Percentiles rank a stretch among this genome's conserved stretches.
These are phyloP conservation scores for Citrus mangshanensis DNA, from an alignment of 345 rosid species.

Conservation along the genomic window DNA sequence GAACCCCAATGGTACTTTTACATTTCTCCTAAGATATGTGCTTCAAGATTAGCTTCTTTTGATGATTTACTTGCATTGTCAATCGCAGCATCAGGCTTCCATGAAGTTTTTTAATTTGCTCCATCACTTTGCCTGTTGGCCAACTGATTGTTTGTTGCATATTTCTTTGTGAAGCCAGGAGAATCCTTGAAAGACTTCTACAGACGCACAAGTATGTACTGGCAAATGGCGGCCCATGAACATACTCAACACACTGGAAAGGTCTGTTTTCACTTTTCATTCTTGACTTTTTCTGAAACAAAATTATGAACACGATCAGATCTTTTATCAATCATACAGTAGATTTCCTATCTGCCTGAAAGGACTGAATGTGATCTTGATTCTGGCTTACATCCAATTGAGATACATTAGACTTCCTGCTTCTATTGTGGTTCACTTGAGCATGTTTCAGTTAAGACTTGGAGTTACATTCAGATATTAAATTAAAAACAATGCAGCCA, in stretches of 20 bases:
- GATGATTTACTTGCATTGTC: background rate
- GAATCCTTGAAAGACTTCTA: slow-evolving; percentile 92
- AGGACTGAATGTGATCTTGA: background rate
- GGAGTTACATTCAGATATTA: background rate
- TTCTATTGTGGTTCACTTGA: background rate
- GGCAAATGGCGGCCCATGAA: slow-evolving; percentile 99
- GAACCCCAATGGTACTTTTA: slow-evolving; percentile 75
- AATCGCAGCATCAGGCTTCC: background rate
- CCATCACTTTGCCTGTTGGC: background rate
- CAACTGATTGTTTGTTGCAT: slow-evolving; percentile 4
- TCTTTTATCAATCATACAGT: background rate
- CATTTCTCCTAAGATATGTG: background rate
- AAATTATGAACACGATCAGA: too few species aligned
- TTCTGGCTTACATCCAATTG: background rate
- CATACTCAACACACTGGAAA: slow-evolving; percentile 98
- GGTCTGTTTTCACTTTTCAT: slow-evolving; percentile 39
- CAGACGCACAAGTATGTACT: slow-evolving; percentile 81
- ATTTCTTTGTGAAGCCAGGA: slow-evolving; percentile 66
- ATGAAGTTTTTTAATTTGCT: background rate
- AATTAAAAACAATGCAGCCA: background rate
- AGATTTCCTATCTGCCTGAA: background rate
- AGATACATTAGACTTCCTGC: background rate
- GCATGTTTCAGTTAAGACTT: background rate
- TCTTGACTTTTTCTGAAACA: background rate
- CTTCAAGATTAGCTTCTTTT: background rate